Evolutionary conservation across 108 stramenopile species (phyloP), one percentile per base, ranked within the genome.

Genomic region (Cyclotella choctawhatcheeana): DNA sequence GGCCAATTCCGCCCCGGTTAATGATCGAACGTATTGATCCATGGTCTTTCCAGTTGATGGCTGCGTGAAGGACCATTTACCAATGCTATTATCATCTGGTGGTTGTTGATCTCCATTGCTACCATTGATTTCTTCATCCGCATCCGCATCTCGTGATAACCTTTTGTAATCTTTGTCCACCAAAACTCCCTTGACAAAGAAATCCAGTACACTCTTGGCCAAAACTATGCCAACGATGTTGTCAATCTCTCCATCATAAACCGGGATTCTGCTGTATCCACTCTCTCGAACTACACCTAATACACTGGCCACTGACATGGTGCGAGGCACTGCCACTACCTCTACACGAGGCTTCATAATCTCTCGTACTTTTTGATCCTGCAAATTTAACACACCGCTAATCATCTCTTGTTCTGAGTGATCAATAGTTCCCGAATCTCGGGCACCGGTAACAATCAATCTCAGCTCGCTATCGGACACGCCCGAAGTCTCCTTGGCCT

Each of bases 211-310:
- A 59, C 84, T 88, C 83, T 98, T 98, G 70, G 96, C 96, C 60
- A 97, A 66, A 0, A 96, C 93, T 34, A 98, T 96, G 1, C 98
- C 98, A 18, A 97, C 95, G 70, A 98, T 93, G 60, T 96, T 95
- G 72, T 98, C 98, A 64, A 98, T 97, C 77, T 97, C 98, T 2
- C 97, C 98, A 70, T 93, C 90, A 80, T 96, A 98, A 6, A 98
- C 98, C 0, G 98, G 98, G 48, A 97, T 96, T 44, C 98, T 92
- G 70, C 89, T 90, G 74, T 96, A 96, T 25, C 93, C 94, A 70
- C 84, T 87, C 73, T 90, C 92, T 13, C 91, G 59, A 29, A 96
- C 88, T 27, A 92, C 82, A 21, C 86, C 90, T 62, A 96, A 73
- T 1, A 98, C 93, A 56, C 88, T 85, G 27, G 88, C 93, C 32